Evolutionary conservation across 306 rosid genomes (phyloP).

Genomic region (Vigna mungo): DNA sequence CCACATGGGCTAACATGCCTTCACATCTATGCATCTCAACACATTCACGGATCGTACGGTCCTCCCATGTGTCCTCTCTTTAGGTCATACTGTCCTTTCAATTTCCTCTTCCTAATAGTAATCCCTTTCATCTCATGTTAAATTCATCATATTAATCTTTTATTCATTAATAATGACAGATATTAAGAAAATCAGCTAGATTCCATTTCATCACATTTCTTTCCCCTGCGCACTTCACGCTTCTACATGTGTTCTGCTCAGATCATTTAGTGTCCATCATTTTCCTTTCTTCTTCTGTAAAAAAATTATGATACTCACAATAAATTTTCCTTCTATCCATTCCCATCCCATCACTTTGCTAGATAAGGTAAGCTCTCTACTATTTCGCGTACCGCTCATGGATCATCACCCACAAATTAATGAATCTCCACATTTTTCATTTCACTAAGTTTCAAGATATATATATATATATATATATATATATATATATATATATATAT

Average conservation of each 20-base stretch:
- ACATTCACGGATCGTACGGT: conserved; percentile 65
- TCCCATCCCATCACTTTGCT: conserved; percentile 44
- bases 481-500: too few species aligned
- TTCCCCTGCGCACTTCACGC: conserved; percentile 44
- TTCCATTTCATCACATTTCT: conserved; percentile 44
- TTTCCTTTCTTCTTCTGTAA: conserved; percentile 38
- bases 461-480: too few species aligned
- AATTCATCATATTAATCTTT: neutral
- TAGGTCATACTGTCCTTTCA: neutral
- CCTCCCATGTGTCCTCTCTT: conserved; percentile 56
- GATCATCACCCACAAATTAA: conserved; percentile 19
- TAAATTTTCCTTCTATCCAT: conserved; percentile 28
- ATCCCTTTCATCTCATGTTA: neutral
- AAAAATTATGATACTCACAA: conserved; percentile 24
- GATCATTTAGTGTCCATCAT: conserved; percentile 38
- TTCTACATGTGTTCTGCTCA: conserved; percentile 53
- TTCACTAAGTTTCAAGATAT: neutral
- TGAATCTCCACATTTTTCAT: conserved; percentile 17
- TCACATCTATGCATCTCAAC: conserved; percentile 51
- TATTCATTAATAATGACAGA: too few species aligned
- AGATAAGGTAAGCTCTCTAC: conserved; percentile 3
- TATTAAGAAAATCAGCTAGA: neutral
- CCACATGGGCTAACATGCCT: conserved; percentile 78
- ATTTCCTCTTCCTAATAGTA: neutral
- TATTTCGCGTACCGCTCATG: conserved; percentile 24